Conservation (phyloP, 2,329 filamentous ascomycete genomes). For the Trichoderma sp. region DNA sequence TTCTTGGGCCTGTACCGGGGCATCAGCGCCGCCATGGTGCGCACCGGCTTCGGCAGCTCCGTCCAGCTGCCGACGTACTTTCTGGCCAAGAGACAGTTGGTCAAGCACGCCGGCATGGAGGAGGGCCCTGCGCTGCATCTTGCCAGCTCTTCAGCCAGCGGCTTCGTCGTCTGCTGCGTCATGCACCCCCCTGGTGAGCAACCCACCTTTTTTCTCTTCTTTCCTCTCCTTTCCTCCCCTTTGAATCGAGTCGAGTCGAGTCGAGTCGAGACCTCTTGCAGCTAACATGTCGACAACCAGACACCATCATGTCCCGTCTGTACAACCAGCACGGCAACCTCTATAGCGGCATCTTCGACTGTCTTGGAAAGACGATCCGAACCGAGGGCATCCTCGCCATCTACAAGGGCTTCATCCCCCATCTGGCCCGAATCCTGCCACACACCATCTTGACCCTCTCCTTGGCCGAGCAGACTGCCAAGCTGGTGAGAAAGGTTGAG, state of each 20-base stretch:
- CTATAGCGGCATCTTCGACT: constrained; percentile 92
- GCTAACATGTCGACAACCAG: constrained; percentile 39
- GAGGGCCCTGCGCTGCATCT: constrained; percentile 88
- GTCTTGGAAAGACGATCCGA: constrained; percentile 81
- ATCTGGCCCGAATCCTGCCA: constrained; percentile 88
- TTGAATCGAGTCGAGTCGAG: too few relatives aligned
- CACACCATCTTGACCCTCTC: constrained; percentile 93
- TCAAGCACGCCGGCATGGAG: constrained; percentile 80
- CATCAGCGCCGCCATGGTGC: constrained; percentile 88
- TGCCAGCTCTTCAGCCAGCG: constrained; percentile 81
- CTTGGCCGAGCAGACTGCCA: constrained; percentile 95
- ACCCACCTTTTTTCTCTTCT: too few relatives aligned
- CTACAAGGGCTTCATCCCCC: constrained; percentile 96
- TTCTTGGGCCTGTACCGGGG: constrained; percentile 81
- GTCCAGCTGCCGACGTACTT: constrained; percentile 98
- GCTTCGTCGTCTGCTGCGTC: constrained; percentile 93
- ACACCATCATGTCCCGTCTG: constrained; percentile 97
- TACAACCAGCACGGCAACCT: constrained; percentile 98
- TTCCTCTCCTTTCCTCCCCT: background rate
- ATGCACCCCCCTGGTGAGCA: constrained; percentile 90
- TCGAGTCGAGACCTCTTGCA: background rate
- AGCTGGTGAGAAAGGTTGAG: constrained; percentile 80
- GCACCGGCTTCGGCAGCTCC: constrained; percentile 91
- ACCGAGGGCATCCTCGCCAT: constrained; percentile 90
- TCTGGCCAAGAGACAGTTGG: constrained; percentile 84